Conservation (phyloP, 2,329 filamentous ascomycete genomes). For the Aspergillus arachidicola region DNA sequence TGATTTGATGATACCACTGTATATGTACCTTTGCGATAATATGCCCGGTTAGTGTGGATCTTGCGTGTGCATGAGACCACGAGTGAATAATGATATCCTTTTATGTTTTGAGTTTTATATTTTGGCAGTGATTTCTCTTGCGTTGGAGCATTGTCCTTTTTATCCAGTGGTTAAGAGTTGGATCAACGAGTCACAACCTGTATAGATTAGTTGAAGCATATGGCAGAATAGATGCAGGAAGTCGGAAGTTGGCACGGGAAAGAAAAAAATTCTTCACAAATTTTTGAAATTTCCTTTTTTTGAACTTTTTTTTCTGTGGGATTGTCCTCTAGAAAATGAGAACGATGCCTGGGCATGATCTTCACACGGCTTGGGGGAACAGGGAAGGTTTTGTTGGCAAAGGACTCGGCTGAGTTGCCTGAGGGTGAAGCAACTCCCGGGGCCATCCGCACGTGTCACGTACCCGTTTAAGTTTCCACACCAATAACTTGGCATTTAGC, state of each 20-base stretch:
- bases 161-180: neutral
- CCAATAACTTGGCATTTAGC: conserved; percentile 1
- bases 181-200: neutral
- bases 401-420: conserved; percentile 16
- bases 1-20: conserved; percentile 6
- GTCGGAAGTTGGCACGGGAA: neutral
- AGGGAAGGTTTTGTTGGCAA: neutral
- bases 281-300: neutral
- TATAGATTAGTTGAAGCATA: neutral
- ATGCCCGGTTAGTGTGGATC: neutral
- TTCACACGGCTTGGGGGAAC: neutral
- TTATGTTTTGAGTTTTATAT: neutral
- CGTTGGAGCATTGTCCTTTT: neutral
- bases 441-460: neutral
- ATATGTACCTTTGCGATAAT: neutral
- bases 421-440: neutral
- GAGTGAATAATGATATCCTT: conserved; percentile 3
- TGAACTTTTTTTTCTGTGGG: neutral
- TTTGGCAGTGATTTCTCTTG: neutral
- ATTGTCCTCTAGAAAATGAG: neutral
- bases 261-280: neutral
- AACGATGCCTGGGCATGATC: neutral
- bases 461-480: conserved; percentile 1
- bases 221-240: neutral
- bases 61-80: neutral